Evolutionary conservation across 2,329 filamentous ascomycete species (phyloP).

Genomic region (Simplicillium sp.): DNA sequence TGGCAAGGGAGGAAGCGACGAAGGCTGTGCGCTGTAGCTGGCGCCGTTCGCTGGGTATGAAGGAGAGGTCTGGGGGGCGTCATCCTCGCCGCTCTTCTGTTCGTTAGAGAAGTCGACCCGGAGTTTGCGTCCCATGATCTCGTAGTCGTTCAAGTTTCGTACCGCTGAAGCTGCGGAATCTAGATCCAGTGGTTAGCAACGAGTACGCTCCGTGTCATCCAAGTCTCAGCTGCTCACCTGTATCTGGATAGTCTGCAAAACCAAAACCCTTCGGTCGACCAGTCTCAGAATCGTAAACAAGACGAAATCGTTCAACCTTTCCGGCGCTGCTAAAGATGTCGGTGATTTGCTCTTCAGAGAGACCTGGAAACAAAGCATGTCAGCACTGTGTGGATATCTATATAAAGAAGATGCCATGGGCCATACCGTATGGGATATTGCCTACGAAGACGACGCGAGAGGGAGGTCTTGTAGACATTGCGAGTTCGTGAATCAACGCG

Average conservation of each 20-base stretch:
- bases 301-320: slow-evolving; percentile 81
- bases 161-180: slow-evolving; percentile 85
- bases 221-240: slow-evolving; percentile 42
- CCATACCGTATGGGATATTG: slow-evolving; percentile 71
- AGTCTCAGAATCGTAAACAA: slow-evolving; percentile 93
- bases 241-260: slow-evolving; percentile 90
- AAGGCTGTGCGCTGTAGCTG: slow-evolving; percentile 24
- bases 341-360: slow-evolving; percentile 92
- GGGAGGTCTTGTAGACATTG: slow-evolving; percentile 64
- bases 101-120: slow-evolving; percentile 96
- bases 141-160: slow-evolving; percentile 88
- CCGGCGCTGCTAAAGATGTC: slow-evolving; percentile 88
- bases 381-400: background rate
- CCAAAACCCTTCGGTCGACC: slow-evolving; percentile 93
- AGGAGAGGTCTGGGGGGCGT: slow-evolving; percentile 15
- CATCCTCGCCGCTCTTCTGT: slow-evolving; percentile 62
- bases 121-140: slow-evolving; percentile 89
- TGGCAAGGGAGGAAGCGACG: slow-evolving; percentile 69
- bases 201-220: slow-evolving; percentile 1
- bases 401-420: background rate
- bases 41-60: slow-evolving; percentile 21
- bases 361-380: slow-evolving; percentile 43
- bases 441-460: slow-evolving; percentile 77
- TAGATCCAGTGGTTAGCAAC: slow-evolving; percentile 14
- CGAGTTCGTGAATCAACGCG: slow-evolving; percentile 15